phyloP scores from a whole-genome alignment of 768 basidiomycete species.

The Phlebiopsis flavidoalba region DNA sequence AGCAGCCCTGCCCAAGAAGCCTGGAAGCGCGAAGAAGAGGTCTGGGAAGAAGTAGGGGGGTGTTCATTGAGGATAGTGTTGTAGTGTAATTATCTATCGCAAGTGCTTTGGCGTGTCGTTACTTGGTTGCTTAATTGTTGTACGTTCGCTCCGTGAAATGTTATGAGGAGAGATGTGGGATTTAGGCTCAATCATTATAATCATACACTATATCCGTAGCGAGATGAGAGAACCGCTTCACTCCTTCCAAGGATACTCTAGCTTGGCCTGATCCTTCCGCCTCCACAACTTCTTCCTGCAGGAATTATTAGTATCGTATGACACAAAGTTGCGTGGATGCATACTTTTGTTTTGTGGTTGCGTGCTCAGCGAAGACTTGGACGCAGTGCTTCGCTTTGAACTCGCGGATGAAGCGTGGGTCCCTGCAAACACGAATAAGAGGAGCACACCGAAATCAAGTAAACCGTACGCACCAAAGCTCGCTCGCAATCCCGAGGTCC shows the following conservation, averaged over 20 bases:
- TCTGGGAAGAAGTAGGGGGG: constrained; percentile 25
- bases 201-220: background rate
- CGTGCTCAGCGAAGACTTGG: constrained; percentile 83
- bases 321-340: constrained; percentile 25
- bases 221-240: background rate
- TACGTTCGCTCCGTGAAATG: background rate
- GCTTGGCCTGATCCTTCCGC: constrained; percentile 79
- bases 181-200: too few relatives aligned
- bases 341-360: constrained; percentile 86
- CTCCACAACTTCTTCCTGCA: constrained; percentile 88
- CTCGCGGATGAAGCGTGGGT: constrained; percentile 90
- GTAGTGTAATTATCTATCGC: background rate
- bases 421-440: constrained; percentile 44
- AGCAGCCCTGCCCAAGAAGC: constrained; percentile 14
- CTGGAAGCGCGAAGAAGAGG: constrained; percentile 24
- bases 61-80: background rate
- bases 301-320: background rate
- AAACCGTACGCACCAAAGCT: constrained; percentile 67
- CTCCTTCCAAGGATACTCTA: constrained; percentile 89
- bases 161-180: background rate
- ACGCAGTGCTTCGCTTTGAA: constrained; percentile 83
- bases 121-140: background rate
- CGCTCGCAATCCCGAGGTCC: constrained; percentile 92
- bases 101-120: background rate
- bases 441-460: background rate